phyloP scores from a whole-genome alignment of 1,139 yeast species.

The Lodderomyces jiufengensis region DNA sequence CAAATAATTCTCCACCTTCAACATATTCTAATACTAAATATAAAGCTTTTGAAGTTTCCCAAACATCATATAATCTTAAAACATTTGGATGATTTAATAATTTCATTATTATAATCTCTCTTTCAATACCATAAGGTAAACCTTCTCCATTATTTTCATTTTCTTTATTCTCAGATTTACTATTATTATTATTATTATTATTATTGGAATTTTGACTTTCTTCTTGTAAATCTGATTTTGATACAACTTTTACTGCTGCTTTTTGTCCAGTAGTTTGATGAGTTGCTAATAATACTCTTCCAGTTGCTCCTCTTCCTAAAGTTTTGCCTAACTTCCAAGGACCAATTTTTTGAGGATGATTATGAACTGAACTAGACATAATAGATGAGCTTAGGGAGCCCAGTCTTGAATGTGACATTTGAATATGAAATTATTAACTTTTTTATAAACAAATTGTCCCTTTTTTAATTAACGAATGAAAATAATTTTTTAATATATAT shows the following conservation, averaged over 20 bases:
- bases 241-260: constrained; percentile 80
- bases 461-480: neutral
- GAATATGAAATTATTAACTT: neutral
- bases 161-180: neutral
- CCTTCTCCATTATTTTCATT: constrained; percentile 37
- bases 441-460: too few species aligned
- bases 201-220: constrained; percentile 26
- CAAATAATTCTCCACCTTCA: constrained; percentile 81
- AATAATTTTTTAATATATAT: neutral
- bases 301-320: constrained; percentile 79
- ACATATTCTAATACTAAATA: constrained; percentile 75
- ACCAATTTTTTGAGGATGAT: constrained; percentile 54
- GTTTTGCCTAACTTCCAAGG: constrained; percentile 83
- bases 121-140: constrained; percentile 74
- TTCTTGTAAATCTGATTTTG: constrained; percentile 53
- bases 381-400: constrained; percentile 38
- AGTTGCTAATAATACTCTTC: constrained; percentile 71
- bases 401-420: constrained; percentile 41
- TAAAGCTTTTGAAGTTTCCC: constrained; percentile 77
- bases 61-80: constrained; percentile 71
- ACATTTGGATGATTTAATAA: constrained; percentile 73
- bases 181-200: constrained; percentile 12
- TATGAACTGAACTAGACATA: constrained; percentile 26
- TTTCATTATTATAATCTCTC: constrained; percentile 82
- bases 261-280: constrained; percentile 65